Base-by-base conservation (phyloP, 2,329 filamentous ascomycete species). In the Aureobasidium sp. region DNA sequence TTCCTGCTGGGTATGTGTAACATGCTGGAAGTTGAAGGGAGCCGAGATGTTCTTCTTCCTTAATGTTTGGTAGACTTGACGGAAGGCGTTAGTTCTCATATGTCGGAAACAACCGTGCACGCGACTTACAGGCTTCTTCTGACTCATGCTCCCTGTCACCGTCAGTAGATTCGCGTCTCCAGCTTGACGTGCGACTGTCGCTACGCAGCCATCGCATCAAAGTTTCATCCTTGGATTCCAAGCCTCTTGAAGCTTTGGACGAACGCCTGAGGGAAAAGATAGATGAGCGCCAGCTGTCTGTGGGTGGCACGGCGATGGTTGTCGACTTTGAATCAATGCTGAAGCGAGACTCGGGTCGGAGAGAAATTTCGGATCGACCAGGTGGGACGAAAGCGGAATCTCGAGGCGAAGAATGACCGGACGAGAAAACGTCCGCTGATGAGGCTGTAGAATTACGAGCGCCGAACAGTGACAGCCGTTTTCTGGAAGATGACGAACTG, bases 21-120 rank as follows among this genome's bases (percentile, higher is more conserved):
- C 72, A 68, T 87, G 84, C 65, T 86, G 83, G 68, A 87, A 87
- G 67, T 85, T 82, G 71, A 84, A 87, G 1, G 84, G 84, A 62
- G 79, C 79, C 0, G 84, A 87, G 58, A 87, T 87, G 62, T 75
- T 74, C 46, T 72, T 73, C 69, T 82, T 82, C 59, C 67, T 70
- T 13, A 70, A 65, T 53, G 71, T 61, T 44, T 59, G 53, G 58
- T 60, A 58, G 62, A 60, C 57, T 50, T 51, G 57, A 42, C 36
- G 44, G 32, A n/a, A 48, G 32, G 44, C 57, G 47, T 60, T 51
- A 60, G 57, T 50, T 15, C n/a, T 60, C 44, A 12, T 26, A 50
- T 46, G 57, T 39, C 47, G 34, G 27, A 41, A 41, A 26, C 44
- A 26, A 20, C 57, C 57, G 57, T 60, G 57, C 57, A 42, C 37